phyloP scores from a whole-genome alignment of 805 yeast genomes.

The Candida ficus region DNA sequence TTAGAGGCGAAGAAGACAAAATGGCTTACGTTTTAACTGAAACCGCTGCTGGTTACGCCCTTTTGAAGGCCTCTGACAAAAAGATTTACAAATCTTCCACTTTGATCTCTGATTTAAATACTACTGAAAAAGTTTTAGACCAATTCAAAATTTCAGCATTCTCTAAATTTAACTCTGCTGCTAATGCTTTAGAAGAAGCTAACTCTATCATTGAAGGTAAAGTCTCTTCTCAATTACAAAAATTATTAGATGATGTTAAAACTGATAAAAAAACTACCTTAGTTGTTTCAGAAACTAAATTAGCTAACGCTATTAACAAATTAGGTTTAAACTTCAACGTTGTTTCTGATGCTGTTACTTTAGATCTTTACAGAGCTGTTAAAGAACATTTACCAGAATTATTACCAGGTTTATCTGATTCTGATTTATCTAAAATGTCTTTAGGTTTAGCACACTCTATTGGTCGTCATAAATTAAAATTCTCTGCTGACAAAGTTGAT shows the following conservation, averaged over 20 bases:
- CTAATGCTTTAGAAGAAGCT: conserved; percentile 94
- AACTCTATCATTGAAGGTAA: conserved; percentile 89
- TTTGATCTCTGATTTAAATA: conserved; percentile 69
- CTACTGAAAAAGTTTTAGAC: conserved; percentile 79
- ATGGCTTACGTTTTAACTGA: conserved; percentile 93
- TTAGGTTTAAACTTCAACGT: conserved; percentile 83
- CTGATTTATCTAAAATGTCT: conserved; percentile 88
- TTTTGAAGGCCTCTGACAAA: conserved; percentile 95
- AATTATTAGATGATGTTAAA: conserved; percentile 68
- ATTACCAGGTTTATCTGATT: conserved; percentile 86
- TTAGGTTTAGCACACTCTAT: conserved; percentile 97
- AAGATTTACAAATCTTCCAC: conserved; percentile 84
- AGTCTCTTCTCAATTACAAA: conserved; percentile 79
- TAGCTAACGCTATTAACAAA: conserved; percentile 95
- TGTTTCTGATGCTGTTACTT: conserved; percentile 90
- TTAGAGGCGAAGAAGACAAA: neutral
- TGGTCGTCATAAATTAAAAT: conserved; percentile 97
- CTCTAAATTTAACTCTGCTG: conserved; percentile 91
- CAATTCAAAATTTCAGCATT: conserved; percentile 94
- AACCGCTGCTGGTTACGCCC: conserved; percentile 98
- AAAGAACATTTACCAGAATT: conserved; percentile 91
- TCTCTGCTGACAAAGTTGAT: conserved; percentile 97
- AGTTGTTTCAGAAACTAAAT: conserved; percentile 90
- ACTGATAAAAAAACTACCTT: conserved; percentile 80
- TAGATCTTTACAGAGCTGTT: conserved; percentile 92